Evolutionary conservation across 2,329 filamentous ascomycete genomes (phyloP), one percentile per base, ranked within the genome.

Genomic region (Neofusicoccum parvum): DNA sequence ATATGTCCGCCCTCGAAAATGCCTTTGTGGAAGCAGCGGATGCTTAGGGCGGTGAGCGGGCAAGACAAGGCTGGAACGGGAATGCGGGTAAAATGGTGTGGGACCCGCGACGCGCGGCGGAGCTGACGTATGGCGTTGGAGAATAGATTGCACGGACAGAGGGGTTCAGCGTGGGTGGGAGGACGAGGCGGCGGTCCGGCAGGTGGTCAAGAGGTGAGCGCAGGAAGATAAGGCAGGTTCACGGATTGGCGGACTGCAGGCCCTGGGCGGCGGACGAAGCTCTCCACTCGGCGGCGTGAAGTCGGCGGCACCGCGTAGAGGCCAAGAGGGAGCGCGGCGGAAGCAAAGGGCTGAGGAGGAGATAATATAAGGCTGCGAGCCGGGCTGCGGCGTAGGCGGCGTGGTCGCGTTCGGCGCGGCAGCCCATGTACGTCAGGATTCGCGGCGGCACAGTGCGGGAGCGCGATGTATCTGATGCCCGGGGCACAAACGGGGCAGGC

Each of bases 31-130:
- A 6, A 23, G 17, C 36, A 17, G 37, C 23, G 53, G 43, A 27
- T 37, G 41, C 39, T 45, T n/a, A 48, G 43, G 43, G 56, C 41
- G 56, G 56, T 60, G 43, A 60, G 56, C 5, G 17, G 50, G 50
- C 17, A 23, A 15, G 10, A 41, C 54, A 10, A 12, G 53, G 23
- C 14, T 58, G 54, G 34, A 37, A 20, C 41, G 27, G 56, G 27
- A 48, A 27, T 36, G 32, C 43, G 56, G 56, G 43, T 48, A 59
- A 36, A 59, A 39, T 39, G 43, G 56, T n/a, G 53, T 32, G 36
- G 39, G 15, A 20, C 32, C 56, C 27, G 48, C 27, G 56, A 60
- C 56, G 56, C 56, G 56, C 56, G 54, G 54, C 54, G n/a, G 39
- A 20, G 56, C 41, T 60, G 56, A 48, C 56, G 56, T 48, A 15